phyloP scores from a whole-genome alignment of 305 asterid genomes.

The Fraxinus platypoda region DNA sequence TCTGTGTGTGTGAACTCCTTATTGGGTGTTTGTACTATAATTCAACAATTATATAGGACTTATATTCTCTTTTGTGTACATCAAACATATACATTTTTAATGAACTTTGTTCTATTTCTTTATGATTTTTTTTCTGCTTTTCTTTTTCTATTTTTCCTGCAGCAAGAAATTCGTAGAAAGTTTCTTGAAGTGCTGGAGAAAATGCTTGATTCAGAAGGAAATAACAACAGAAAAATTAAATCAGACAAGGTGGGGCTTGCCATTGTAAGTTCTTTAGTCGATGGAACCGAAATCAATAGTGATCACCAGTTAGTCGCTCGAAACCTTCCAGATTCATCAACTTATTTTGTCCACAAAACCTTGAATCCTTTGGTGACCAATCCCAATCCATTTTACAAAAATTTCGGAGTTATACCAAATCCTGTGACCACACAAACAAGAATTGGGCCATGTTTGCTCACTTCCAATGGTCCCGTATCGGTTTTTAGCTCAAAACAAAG shows the following conservation, averaged over 20 bases:
- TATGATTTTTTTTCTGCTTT: background rate
- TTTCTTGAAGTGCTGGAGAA: background rate
- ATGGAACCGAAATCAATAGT: background rate
- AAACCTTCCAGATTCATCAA: background rate
- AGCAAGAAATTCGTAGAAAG: background rate
- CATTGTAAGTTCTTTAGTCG: background rate
- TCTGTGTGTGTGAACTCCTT: background rate
- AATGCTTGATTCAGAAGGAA: background rate
- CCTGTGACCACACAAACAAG: background rate
- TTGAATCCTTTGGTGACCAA: background rate
- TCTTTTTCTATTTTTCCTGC: background rate
- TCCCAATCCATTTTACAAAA: background rate
- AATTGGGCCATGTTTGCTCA: background rate
- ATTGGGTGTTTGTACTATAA: background rate
- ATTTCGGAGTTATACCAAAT: background rate
- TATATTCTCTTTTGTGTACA: background rate
- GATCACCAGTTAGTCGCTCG: background rate
- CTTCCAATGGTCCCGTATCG: background rate
- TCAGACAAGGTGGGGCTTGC: background rate
- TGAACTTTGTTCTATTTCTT: background rate
- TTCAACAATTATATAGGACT: background rate
- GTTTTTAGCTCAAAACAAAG: background rate
- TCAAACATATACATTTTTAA: background rate
- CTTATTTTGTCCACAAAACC: background rate
- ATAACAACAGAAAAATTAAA: background rate